Conservation (phyloP, 2,329 filamentous ascomycete species). For the Ceratocystis variospora region DNA sequence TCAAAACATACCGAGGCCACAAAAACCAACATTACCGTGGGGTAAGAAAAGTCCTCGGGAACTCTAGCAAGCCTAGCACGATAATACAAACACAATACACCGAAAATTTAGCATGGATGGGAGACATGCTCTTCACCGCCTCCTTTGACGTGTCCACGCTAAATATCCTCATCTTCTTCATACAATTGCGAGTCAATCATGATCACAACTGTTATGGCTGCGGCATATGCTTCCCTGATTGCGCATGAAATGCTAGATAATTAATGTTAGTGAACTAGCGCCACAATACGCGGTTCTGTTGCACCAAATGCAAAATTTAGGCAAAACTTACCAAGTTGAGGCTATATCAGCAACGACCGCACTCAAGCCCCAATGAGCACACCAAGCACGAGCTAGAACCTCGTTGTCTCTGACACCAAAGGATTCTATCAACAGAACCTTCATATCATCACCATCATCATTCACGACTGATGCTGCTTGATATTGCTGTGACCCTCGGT, state of each 20-base stretch:
- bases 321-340: slow-evolving; percentile 46
- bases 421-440: slow-evolving; percentile 57
- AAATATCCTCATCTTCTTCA: slow-evolving; percentile 17
- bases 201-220: slow-evolving; percentile 58
- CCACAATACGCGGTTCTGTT: neutral
- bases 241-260: slow-evolving; percentile 51
- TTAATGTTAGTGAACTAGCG: slow-evolving; percentile 20
- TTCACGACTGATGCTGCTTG: slow-evolving; percentile 20
- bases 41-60: neutral
- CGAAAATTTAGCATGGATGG: neutral
- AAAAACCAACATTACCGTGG: neutral
- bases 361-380: slow-evolving; percentile 58
- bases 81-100: neutral
- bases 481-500: slow-evolving; percentile 23
- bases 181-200: slow-evolving; percentile 39
- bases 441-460: slow-evolving; percentile 24
- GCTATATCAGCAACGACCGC: slow-evolving; percentile 56
- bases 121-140: neutral
- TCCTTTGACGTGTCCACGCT: neutral
- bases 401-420: slow-evolving; percentile 63
- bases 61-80: neutral
- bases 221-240: slow-evolving; percentile 62
- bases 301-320: neutral
- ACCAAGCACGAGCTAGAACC: slow-evolving; percentile 64
- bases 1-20: neutral